phyloP scores from a whole-genome alignment of 176 grass and related monocot species.

The Oryza meyeriana region DNA sequence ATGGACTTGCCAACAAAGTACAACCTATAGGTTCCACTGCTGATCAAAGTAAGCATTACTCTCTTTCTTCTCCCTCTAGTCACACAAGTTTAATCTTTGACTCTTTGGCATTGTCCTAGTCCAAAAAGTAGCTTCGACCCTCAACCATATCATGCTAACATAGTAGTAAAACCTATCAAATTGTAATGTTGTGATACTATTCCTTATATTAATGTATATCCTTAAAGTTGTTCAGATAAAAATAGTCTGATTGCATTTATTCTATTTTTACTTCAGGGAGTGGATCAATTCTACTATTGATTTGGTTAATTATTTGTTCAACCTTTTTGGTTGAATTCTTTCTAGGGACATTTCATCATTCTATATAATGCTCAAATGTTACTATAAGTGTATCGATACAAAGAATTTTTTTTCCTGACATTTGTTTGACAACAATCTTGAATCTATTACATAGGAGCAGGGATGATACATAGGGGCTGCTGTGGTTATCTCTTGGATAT shows the following conservation, averaged over 20 bases:
- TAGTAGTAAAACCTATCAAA: background rate
- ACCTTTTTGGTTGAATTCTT: slow-evolving; percentile 11
- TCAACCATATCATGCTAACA: background rate
- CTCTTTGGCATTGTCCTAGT: background rate
- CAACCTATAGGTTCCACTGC: slow-evolving; percentile 19
- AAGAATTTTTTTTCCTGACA: background rate
- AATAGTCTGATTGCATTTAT: background rate
- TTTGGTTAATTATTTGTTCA: slow-evolving; percentile 14
- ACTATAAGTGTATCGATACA: background rate
- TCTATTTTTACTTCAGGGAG: background rate
- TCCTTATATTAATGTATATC: background rate
- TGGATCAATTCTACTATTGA: background rate
- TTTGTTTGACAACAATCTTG: background rate
- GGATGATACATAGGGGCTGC: background rate
- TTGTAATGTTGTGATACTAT: background rate
- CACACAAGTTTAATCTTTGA: background rate
- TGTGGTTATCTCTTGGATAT: background rate
- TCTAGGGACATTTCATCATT: background rate
- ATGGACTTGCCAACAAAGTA: slow-evolving; percentile 25
- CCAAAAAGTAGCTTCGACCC: background rate
- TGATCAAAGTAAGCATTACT: slow-evolving; percentile 39
- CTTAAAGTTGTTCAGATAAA: background rate
- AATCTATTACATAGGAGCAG: background rate
- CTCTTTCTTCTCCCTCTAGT: background rate
- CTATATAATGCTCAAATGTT: no score